A percentile compares a stretch with the other conserved stretches of the same genome.
Conservation (phyloP, 805 yeast species). For the Candida takata region DNA sequence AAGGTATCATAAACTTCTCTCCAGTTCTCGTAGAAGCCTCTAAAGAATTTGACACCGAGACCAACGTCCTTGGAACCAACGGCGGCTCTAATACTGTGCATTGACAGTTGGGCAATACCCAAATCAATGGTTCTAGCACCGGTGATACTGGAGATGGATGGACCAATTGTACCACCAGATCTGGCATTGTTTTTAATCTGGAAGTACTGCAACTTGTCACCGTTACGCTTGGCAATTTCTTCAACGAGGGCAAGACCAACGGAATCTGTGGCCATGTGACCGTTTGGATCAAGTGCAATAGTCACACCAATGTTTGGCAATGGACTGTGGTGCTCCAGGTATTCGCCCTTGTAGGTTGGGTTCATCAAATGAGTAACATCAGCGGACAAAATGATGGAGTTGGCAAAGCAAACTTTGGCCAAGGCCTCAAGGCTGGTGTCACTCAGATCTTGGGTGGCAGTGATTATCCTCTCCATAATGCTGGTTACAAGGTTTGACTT, state of each 20-base stretch:
- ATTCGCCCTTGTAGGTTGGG: conserved; percentile 66
- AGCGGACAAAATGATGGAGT: conserved; percentile 73
- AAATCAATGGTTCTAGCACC: conserved; percentile 75
- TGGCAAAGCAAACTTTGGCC: conserved; percentile 48
- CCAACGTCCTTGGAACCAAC: conserved; percentile 75
- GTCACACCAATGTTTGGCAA: conserved; percentile 72
- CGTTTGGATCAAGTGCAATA: conserved; percentile 68
- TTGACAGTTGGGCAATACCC: conserved; percentile 77
- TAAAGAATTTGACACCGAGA: conserved; percentile 64
- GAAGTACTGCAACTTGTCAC: conserved; percentile 68
- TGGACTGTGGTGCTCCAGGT: conserved; percentile 74
- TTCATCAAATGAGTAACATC: conserved; percentile 79
- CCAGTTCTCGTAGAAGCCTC: conserved; percentile 65
- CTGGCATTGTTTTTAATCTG: conserved; percentile 81
- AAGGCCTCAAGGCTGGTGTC: conserved; percentile 16
- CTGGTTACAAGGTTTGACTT: conserved; percentile 68
- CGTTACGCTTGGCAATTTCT: conserved; percentile 59
- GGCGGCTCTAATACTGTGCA: conserved; percentile 83
- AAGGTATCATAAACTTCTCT: conserved; percentile 47
- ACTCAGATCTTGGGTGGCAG: conserved; percentile 9
- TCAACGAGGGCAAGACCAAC: conserved; percentile 65
- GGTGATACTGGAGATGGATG: conserved; percentile 51
- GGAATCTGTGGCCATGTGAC: conserved; percentile 77
- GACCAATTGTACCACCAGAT: conserved; percentile 89
- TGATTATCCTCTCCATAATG: conserved; percentile 49